Evolutionary conservation across 2,329 filamentous ascomycete species (phyloP), one percentile per base, ranked within the genome.

Genomic region (Colletotrichum coccodes): DNA sequence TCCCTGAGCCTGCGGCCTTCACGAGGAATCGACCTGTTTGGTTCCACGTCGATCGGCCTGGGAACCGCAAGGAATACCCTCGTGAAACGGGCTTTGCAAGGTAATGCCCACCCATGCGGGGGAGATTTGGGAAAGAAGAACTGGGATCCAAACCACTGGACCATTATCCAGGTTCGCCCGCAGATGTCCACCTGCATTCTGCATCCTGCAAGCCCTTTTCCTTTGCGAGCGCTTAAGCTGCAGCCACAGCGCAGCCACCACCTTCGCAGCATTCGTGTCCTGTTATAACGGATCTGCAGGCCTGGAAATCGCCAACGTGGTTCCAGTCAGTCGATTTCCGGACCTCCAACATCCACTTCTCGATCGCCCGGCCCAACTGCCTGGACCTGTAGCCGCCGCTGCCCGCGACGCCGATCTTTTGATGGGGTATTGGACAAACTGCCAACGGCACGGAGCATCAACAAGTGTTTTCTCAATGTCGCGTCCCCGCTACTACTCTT

Each of bases 231-330:
- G 67, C 67, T 68, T 68, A 66, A 56, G 18, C 42, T 60, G 34
- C 61, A 57, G 66, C 54, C 42, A 60, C 36, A 44, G 6, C n/a
- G 52, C 46, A 46, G 32, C 52, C 60, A 28, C 44, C 21, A 28
- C 44, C 21, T 30, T 40, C 23, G 30, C 60, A 42, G 28, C n/a
- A 3, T 46, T 46, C 32, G 8, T 23, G 46, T 38, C 42, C 57
- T 53, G 18, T 38, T 21, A 38, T 36, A 6, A 23, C 30, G 16
- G 21, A 53, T 67, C 47, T 36, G 23, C 36, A 44, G 30, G 38
- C 42, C 28, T 60, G 6, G 44, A 57, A 54, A 65, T 69, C 34
- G 53, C 50, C 49, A 52, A 70, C 68, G 68, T 70, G 68, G 68
- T 65, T 65, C 68, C 68, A 70, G 56, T 60, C 47, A 54, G 23